Conservation (phyloP, 2,329 filamentous ascomycete species). For the Xylariaceae sp. region DNA sequence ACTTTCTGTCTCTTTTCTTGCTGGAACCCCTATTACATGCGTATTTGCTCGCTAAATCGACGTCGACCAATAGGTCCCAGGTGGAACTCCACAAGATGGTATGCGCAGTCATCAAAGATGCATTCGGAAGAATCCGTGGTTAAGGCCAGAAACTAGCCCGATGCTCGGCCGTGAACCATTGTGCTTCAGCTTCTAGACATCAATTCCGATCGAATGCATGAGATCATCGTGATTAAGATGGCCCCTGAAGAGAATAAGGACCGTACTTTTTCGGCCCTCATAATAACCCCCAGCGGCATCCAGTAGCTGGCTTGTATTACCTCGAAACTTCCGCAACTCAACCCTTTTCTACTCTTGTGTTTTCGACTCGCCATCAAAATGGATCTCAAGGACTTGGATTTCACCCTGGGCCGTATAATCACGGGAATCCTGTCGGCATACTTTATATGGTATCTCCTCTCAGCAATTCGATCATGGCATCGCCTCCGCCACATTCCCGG, state of each 20-base stretch:
- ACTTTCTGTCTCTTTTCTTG: too few species aligned
- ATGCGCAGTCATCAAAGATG: too few species aligned
- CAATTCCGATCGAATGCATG: neutral
- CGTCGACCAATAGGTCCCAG: too few species aligned
- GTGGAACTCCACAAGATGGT: too few species aligned
- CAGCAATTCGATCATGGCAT: constrained; percentile 21
- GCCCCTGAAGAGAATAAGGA: too few species aligned
- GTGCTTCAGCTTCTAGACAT: too few species aligned
- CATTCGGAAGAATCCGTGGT: too few species aligned
- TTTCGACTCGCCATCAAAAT: neutral
- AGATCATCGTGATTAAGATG: neutral
- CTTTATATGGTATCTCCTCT: constrained; percentile 17
- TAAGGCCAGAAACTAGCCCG: too few species aligned
- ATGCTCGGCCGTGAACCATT: too few species aligned
- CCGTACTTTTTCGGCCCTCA: neutral
- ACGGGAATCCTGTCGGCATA: constrained; percentile 4
- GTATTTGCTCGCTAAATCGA: too few species aligned
- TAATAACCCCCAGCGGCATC: neutral
- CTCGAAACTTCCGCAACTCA: neutral
- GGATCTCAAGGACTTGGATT: neutral
- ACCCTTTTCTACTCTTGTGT: neutral
- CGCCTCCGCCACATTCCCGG: constrained; percentile 29
- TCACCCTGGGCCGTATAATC: neutral
- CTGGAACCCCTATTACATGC: too few species aligned
- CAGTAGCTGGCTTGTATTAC: neutral